These are phyloP conservation scores for Vanilla planifolia DNA, from an alignment of 106 monocot species.

Conservation along the genomic window DNA sequence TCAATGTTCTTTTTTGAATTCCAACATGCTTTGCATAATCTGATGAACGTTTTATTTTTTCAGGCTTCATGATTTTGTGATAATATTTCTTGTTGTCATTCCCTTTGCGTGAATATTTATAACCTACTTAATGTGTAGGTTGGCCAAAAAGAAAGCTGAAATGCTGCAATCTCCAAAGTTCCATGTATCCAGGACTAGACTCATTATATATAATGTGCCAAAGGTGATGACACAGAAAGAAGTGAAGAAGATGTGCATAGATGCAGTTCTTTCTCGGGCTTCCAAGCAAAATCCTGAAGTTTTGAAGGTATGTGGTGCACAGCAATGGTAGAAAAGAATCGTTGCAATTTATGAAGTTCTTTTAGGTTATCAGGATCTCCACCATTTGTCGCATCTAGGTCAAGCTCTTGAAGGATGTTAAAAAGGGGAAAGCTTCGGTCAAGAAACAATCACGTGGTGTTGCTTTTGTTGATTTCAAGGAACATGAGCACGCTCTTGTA, in stretches of 20 bases:
- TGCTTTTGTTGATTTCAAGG: constrained; percentile 94
- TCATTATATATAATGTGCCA: constrained; percentile 92
- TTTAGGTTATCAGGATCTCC: constrained; percentile 4
- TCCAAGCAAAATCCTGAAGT: constrained; percentile 86
- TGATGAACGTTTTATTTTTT: too few species aligned
- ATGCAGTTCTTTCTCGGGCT: constrained; percentile 82
- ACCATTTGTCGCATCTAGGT: constrained; percentile 38
- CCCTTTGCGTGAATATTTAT: too few species aligned
- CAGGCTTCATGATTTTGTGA: too few species aligned
- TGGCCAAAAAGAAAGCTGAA: constrained; percentile 57
- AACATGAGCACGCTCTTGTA: constrained; percentile 95
- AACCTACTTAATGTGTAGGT: constrained; percentile 37
- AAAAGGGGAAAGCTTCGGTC: constrained; percentile 45
- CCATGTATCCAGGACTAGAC: constrained; percentile 88
- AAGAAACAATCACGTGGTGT: constrained; percentile 70
- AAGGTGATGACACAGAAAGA: constrained; percentile 71
- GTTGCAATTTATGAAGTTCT: not conserved
- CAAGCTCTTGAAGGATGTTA: constrained; percentile 83
- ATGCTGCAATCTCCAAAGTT: constrained; percentile 80
- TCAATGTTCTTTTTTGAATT: too few species aligned
- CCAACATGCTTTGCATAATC: too few species aligned
- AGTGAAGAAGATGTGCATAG: constrained; percentile 69
- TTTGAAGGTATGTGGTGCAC: constrained; percentile 49
- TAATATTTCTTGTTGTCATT: too few species aligned
- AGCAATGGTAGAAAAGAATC: not conserved